phyloP scores from a whole-genome alignment of 2,329 filamentous ascomycete genomes.

The Colletotrichum zoysiae region DNA sequence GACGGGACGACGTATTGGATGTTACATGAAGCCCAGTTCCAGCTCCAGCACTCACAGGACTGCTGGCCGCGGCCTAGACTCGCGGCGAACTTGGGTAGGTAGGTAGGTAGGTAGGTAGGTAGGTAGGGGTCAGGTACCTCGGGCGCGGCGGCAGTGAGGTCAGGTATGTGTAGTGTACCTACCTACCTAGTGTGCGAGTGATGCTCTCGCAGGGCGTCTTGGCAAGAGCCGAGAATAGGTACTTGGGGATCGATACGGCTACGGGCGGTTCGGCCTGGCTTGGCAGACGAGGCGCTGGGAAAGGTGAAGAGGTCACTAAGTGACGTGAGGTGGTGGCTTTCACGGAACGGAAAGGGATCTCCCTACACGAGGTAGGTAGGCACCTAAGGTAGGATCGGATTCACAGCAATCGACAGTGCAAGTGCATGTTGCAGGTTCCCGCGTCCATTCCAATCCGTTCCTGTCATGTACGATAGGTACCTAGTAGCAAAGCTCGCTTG shows the following conservation, averaged over 20 bases:
- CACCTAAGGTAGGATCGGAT: background rate
- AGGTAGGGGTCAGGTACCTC: conserved; percentile 10
- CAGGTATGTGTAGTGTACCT: conserved; percentile 12
- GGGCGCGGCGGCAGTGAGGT: background rate
- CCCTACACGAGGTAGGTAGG: no score
- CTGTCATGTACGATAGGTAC: conserved; percentile 4
- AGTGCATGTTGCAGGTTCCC: conserved; percentile 18
- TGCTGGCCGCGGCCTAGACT: conserved; percentile 13
- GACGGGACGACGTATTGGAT: conserved; percentile 23
- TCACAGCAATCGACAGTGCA: conserved; percentile 13
- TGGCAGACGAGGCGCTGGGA: background rate
- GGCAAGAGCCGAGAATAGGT: conserved; percentile 16
- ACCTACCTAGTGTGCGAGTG: conserved; percentile 17
- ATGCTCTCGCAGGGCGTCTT: conserved; percentile 14
- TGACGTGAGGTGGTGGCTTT: background rate
- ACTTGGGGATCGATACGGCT: conserved; percentile 5
- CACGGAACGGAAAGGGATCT: background rate
- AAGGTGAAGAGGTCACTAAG: background rate
- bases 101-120: no score
- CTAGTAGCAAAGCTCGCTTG: conserved; percentile 16
- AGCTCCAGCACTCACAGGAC: conserved; percentile 1
- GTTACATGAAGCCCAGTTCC: background rate
- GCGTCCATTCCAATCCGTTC: background rate
- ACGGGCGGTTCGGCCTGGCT: conserved; percentile 15
- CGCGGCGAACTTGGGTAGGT: background rate